A percentile compares a stretch with the other conserved stretches of the same genome.
Conservation (phyloP, 73 alveolate genomes). For the Tetrahymena malaccensis region DNA sequence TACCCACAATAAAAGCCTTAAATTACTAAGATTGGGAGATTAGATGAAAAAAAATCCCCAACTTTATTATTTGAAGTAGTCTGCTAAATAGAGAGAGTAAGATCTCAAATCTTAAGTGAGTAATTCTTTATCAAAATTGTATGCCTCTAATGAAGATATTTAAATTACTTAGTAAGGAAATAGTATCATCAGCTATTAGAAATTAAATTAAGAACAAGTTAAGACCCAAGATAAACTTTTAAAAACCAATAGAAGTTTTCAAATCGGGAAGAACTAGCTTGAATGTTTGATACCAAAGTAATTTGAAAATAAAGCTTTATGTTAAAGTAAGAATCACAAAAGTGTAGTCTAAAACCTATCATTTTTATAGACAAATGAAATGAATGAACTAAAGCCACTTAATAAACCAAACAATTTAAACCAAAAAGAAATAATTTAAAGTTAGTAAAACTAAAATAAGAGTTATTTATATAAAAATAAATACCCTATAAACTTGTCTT, state of each 20-base stretch:
- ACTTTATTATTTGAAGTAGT: background rate
- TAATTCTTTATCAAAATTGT: background rate
- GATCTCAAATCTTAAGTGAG: background rate
- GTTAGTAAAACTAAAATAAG: too few relatives aligned
- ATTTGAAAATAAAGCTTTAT: too few relatives aligned
- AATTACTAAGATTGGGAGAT: background rate
- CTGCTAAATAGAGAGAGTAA: background rate
- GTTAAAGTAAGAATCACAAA: too few relatives aligned
- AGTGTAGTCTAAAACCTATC: too few relatives aligned
- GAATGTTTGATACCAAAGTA: too few relatives aligned
- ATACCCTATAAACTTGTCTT: background rate
- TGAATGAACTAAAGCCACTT: background rate
- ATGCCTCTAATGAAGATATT: background rate
- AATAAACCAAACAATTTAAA: background rate
- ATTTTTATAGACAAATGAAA: background rate
- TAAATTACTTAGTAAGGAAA: background rate
- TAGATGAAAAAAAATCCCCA: background rate
- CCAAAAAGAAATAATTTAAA: too few relatives aligned
- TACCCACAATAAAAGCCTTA: background rate
- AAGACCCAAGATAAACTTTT: too few relatives aligned
- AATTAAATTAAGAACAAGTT: too few relatives aligned
- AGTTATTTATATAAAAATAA: background rate
- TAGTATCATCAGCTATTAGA: background rate
- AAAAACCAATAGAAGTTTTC: too few relatives aligned
- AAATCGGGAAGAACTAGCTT: too few relatives aligned